Conservation (phyloP, 2,329 filamentous ascomycete genomes). For the Colletotrichum phormii region DNA sequence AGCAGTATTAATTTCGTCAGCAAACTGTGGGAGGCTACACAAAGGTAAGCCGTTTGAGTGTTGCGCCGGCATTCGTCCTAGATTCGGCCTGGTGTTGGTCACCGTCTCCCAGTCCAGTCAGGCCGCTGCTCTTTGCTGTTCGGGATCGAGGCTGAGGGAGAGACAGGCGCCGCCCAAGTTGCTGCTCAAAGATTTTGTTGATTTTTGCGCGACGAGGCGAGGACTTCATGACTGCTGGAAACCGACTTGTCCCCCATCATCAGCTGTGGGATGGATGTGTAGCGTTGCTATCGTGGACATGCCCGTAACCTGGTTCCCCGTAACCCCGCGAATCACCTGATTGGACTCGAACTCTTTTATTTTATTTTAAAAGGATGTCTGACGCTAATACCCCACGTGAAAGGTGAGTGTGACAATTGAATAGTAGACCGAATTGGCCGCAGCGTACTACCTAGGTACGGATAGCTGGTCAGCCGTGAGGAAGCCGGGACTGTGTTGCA, state of each 20-base stretch:
- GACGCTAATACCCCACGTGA: not conserved
- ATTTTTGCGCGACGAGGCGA: not conserved
- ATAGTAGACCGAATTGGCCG: not conserved
- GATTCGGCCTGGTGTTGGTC: slow-evolving; percentile 35
- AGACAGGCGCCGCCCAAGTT: not conserved
- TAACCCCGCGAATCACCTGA: slow-evolving; percentile 21
- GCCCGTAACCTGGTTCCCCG: not conserved
- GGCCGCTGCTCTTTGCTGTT: slow-evolving; percentile 7
- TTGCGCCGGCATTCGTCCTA: slow-evolving; percentile 29
- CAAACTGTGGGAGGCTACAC: slow-evolving; percentile 12
- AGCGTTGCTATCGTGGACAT: slow-evolving; percentile 2
- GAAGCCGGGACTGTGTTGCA: not conserved
- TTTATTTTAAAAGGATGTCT: not conserved
- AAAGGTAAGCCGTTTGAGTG: slow-evolving; percentile 24
- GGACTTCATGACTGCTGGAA: not conserved
- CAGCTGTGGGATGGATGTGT: not conserved
- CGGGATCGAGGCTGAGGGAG: not conserved
- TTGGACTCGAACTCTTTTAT: not conserved
- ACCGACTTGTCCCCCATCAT: not conserved
- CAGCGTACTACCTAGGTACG: not conserved
- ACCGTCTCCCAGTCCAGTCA: slow-evolving; percentile 13
- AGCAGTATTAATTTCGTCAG: slow-evolving; percentile 30
- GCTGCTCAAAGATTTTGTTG: not conserved
- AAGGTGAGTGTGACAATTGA: slow-evolving; percentile 5
- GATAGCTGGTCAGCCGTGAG: not conserved